Evolutionary conservation across 345 rosid species (phyloP), one percentile per base, ranked within the genome.

Genomic region (Alliaria petiolata): DNA sequence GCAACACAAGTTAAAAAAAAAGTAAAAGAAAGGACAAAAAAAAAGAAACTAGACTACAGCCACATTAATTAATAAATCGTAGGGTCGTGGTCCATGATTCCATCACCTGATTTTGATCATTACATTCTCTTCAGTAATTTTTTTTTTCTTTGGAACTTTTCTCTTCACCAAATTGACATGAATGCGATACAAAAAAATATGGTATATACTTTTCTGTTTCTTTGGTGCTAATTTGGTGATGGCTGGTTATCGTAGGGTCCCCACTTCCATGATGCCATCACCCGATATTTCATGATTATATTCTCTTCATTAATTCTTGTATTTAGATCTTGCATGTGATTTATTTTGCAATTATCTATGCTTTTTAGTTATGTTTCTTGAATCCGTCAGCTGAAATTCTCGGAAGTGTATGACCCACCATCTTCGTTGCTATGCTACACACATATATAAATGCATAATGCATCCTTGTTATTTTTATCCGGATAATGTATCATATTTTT

Each of bases 21-120:
- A 38, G 71, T 45, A 26, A 46, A 64, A 34, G 57, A 46, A 58
- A 50, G 62, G 78, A 67, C 62, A 58, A 31, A 28, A 52, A 55
- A 46, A 65, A 46, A 64, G 40, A 64, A 15, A n/a, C n/a, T n/a
- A n/a, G n/a, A n/a, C n/a, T n/a, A n/a, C n/a, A n/a, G n/a, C n/a
- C n/a, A n/a, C n/a, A n/a, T n/a, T n/a, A n/a, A n/a, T n/a, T n/a
- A n/a, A n/a, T n/a, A n/a, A n/a, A n/a, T n/a, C n/a, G n/a, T n/a
- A 46, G 44, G 26, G 67, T 66, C 67, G 72, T 66, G 53, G 67
- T 74, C 67, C 61, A 31, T n/a, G n/a, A n/a, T n/a, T n/a, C n/a
- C n/a, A n/a, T n/a, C n/a, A n/a, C n/a, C n/a, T n/a, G n/a, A n/a
- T n/a, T n/a, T n/a, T n/a, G n/a, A n/a, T n/a, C n/a, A n/a, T n/a